A percentile compares a stretch with the other conserved stretches of the same genome.
phyloP scores from a whole-genome alignment of 768 basidiomycete species.

The Naganishia randhawae region DNA sequence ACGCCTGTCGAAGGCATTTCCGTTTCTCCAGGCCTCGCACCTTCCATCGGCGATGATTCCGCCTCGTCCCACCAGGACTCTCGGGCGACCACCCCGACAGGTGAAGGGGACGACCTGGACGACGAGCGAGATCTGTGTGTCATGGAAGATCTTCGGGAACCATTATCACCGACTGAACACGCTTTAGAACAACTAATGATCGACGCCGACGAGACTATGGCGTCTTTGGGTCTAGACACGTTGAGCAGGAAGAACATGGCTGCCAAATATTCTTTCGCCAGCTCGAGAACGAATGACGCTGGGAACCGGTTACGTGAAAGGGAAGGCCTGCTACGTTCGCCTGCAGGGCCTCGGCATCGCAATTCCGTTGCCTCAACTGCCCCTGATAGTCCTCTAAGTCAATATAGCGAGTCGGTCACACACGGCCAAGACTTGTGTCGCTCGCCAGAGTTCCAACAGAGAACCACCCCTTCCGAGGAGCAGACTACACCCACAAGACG shows the following conservation, averaged over 20 bases:
- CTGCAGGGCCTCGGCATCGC: constrained; percentile 1
- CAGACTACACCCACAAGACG: constrained; percentile 16
- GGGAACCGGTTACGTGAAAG: constrained; percentile 1
- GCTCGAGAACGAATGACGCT: background rate
- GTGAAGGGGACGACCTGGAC: background rate
- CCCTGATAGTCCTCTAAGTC: constrained; percentile 11
- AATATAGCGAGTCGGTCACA: constrained; percentile 12
- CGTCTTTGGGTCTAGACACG: constrained; percentile 11
- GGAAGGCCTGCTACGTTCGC: background rate
- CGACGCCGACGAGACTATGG: constrained; percentile 14
- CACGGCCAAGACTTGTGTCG: constrained; percentile 12
- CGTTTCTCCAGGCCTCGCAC: constrained; percentile 20
- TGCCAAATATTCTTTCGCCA: background rate
- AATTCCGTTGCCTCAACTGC: constrained; percentile 4
- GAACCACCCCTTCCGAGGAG: background rate
- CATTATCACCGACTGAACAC: constrained; percentile 7
- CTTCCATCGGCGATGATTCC: constrained; percentile 25
- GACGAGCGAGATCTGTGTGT: background rate
- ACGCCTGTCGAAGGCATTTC: background rate
- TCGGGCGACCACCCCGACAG: constrained; percentile 11
- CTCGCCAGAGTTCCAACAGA: constrained; percentile 8
- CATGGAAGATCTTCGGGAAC: constrained; percentile 5
- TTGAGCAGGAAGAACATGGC: constrained; percentile 15
- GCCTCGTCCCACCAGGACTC: constrained; percentile 23
- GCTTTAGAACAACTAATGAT: constrained; percentile 20